phyloP scores from a whole-genome alignment of 345 rosid species.

The Aquilaria sinensis region DNA sequence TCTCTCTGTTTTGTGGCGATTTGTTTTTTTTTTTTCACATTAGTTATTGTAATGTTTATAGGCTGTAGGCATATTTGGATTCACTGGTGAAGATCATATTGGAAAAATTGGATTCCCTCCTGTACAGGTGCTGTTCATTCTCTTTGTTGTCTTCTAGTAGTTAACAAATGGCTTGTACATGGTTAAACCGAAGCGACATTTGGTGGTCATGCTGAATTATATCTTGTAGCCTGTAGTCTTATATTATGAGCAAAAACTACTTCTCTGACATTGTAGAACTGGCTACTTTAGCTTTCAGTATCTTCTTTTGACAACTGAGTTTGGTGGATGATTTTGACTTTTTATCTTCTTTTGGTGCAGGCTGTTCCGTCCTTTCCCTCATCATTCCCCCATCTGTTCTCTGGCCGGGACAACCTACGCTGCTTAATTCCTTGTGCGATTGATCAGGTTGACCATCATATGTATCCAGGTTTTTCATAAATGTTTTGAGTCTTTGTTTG shows the following conservation, averaged over 20 bases:
- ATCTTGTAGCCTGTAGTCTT: too few species aligned
- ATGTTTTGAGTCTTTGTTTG: background rate
- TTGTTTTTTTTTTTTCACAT: background rate
- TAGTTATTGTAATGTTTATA: conserved; percentile 17
- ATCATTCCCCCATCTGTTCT: conserved; percentile 83
- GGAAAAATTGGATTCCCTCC: conserved; percentile 95
- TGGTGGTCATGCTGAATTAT: conserved; percentile 4
- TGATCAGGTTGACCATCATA: conserved; percentile 61
- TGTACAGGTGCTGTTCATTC: conserved; percentile 56
- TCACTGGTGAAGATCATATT: conserved; percentile 88
- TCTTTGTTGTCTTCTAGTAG: conserved; percentile 1
- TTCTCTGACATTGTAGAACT: background rate
- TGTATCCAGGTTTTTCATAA: background rate
- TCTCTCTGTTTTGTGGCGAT: conserved; percentile 4
- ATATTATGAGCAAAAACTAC: background rate
- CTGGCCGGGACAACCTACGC: conserved; percentile 62
- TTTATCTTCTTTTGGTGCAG: conserved; percentile 31
- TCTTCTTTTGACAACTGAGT: conserved; percentile 8
- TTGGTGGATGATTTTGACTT: background rate
- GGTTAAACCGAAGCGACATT: background rate
- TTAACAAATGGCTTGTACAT: conserved; percentile 2
- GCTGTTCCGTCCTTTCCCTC: conserved; percentile 96
- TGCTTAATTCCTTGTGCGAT: conserved; percentile 97
- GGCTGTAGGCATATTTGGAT: conserved; percentile 91
- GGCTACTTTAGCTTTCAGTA: background rate